Evolutionary conservation across 2,329 filamentous ascomycete genomes (phyloP).

Genomic region (Diaporthe ilicicola): DNA sequence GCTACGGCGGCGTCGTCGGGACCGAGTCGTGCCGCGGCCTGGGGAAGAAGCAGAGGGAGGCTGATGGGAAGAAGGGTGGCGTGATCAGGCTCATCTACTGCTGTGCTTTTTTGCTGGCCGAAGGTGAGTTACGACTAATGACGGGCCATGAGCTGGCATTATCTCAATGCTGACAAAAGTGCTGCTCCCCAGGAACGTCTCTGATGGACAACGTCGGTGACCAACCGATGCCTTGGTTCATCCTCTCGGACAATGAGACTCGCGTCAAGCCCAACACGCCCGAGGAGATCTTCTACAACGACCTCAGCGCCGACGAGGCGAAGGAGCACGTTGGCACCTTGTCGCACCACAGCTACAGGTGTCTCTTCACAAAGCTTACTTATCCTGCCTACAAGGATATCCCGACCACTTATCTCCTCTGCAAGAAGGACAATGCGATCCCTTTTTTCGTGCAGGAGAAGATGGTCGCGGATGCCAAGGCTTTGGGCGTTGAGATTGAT

Average conservation of each 20-base stretch:
- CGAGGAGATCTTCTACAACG: conserved; percentile 10
- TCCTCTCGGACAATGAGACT: not conserved
- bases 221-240: not conserved
- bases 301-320: conserved; percentile 10
- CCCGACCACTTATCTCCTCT: conserved; percentile 4
- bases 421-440: conserved; percentile 19
- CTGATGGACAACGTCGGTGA: not conserved
- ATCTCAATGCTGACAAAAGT: not conserved
- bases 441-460: not conserved
- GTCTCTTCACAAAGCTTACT: not conserved
- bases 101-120: conserved; percentile 13
- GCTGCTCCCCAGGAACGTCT: not conserved
- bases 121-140: not conserved
- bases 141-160: not conserved
- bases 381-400: conserved; percentile 22
- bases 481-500: not conserved
- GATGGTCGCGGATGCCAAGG: not conserved
- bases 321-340: not conserved
- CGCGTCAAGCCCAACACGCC: not conserved
- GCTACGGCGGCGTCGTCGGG: conserved; percentile 22
- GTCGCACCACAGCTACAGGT: conserved; percentile 3
- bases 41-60: conserved; percentile 10
- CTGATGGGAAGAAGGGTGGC: conserved; percentile 12
- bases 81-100: conserved; percentile 19
- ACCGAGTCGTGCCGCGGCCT: conserved; percentile 17